These are phyloP conservation scores for Starmerella vitae DNA, from an alignment of 805 yeast genomes.

Conservation along the genomic window DNA sequence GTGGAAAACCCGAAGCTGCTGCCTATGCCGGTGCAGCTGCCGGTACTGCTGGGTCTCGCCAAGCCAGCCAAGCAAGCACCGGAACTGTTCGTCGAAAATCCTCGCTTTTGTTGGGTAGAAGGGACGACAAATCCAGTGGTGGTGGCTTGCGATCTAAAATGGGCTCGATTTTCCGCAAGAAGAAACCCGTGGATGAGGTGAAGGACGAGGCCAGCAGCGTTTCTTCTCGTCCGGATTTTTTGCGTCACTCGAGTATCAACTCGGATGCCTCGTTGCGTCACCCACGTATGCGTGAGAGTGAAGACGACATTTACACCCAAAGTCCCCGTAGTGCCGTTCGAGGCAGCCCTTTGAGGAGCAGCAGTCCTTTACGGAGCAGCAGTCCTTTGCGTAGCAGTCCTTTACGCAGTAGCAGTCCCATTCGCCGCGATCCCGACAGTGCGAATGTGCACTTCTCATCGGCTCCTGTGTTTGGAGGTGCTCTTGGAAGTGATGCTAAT, in stretches of 20 bases:
- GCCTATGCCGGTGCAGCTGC: neutral
- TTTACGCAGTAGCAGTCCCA: neutral
- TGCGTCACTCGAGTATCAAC: too few species aligned
- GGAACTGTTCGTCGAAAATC: constrained; percentile 9
- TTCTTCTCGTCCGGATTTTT: neutral
- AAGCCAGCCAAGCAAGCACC: constrained; percentile 13
- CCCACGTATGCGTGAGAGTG: constrained; percentile 3
- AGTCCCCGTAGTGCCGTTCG: neutral
- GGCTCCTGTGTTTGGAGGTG: neutral
- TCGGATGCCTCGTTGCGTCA: constrained; percentile 8
- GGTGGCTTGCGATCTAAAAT: constrained; percentile 25
- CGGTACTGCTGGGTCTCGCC: constrained; percentile 6
- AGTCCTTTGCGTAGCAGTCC: neutral
- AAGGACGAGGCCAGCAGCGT: too few species aligned
- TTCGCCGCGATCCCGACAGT: neutral
- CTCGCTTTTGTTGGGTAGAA: constrained; percentile 1
- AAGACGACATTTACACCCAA: constrained; percentile 7
- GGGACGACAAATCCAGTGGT: constrained; percentile 3
- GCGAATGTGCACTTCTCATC: neutral
- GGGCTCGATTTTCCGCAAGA: constrained; percentile 28
- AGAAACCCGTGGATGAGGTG: constrained; percentile 21
- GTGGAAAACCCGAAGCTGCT: neutral
- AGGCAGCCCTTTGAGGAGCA: neutral
- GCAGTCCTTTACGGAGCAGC: neutral
- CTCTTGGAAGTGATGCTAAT: neutral